A percentile compares a stretch with the other conserved stretches of the same genome.
Evolutionary conservation across 495 filamentous ascomycete species (phyloP).

Genomic region (Aspergillus sclerotioniger): DNA sequence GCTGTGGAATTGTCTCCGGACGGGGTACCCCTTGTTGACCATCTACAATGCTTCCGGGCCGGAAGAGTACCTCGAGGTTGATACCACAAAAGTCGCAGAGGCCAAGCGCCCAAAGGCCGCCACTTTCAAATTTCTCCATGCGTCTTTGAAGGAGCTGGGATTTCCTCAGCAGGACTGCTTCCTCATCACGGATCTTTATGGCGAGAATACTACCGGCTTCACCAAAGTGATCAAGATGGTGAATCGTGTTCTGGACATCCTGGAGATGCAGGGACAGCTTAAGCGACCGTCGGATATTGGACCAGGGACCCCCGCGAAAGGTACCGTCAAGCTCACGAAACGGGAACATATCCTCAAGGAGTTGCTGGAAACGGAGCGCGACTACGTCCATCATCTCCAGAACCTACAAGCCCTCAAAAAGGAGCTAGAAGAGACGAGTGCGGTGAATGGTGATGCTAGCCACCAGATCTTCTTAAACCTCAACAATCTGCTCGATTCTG

Average conservation of each 20-base stretch:
- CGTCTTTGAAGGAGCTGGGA: conserved; percentile 66
- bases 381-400: conserved; percentile 98
- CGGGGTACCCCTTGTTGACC: conserved; percentile 78
- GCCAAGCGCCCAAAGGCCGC: conserved; percentile 67
- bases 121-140: conserved; percentile 69
- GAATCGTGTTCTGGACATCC: conserved; percentile 84
- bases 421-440: conserved; percentile 78
- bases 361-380: conserved; percentile 88
- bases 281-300: conserved; percentile 48
- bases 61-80: conserved; percentile 58
- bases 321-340: conserved; percentile 62
- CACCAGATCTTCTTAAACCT: conserved; percentile 97
- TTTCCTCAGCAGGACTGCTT: conserved; percentile 82
- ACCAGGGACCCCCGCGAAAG: conserved; percentile 43
- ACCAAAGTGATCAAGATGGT: conserved; percentile 90
- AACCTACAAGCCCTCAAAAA: conserved; percentile 92
- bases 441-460: conserved; percentile 83
- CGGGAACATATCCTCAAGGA: conserved; percentile 86
- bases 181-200: conserved; percentile 86
- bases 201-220: conserved; percentile 93
- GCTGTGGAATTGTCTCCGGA: conserved; percentile 83
- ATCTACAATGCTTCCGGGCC: conserved; percentile 86
- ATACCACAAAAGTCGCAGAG: conserved; percentile 56
- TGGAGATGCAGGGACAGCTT: conserved; percentile 71
- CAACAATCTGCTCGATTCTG: conserved; percentile 91